phyloP scores from a whole-genome alignment of 1,284 basidiomycete genomes.

The Ganoderma leucocontextum region DNA sequence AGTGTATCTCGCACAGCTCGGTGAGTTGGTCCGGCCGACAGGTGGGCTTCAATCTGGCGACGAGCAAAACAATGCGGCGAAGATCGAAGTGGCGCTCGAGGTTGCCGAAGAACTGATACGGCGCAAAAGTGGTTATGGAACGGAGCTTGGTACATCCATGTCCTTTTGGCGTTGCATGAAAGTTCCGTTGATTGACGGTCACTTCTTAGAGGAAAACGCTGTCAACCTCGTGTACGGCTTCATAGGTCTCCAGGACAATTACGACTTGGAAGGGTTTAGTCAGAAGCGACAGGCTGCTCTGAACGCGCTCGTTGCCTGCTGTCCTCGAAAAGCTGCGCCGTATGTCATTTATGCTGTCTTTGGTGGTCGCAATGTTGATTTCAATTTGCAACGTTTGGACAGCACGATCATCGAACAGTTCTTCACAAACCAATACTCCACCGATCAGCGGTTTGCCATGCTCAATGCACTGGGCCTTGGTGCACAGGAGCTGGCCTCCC shows the following conservation, averaged over 20 bases:
- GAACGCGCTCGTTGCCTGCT: slow-evolving; percentile 82
- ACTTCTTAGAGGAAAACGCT: slow-evolving; percentile 81
- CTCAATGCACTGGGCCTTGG: slow-evolving; percentile 88
- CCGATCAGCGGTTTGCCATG: slow-evolving; percentile 84
- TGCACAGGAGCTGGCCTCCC: slow-evolving; percentile 83
- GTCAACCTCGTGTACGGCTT: slow-evolving; percentile 82
- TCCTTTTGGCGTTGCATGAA: not conserved
- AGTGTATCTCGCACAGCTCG: slow-evolving; percentile 85
- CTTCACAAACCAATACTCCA: slow-evolving; percentile 92
- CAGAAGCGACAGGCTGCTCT: slow-evolving; percentile 79
- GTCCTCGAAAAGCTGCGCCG: slow-evolving; percentile 81
- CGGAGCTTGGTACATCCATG: slow-evolving; percentile 74
- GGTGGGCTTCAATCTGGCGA: slow-evolving; percentile 56
- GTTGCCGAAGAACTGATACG: slow-evolving; percentile 85
- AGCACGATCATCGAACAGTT: slow-evolving; percentile 92
- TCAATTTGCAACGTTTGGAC: slow-evolving; percentile 14
- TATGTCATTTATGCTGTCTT: slow-evolving; percentile 53
- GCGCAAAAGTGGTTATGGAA: slow-evolving; percentile 83
- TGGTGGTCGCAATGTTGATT: not conserved
- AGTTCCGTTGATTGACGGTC: not conserved
- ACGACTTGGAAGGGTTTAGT: slow-evolving; percentile 83
- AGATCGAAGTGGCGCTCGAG: slow-evolving; percentile 80
- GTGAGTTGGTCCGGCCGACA: slow-evolving; percentile 68
- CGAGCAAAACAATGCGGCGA: slow-evolving; percentile 76
- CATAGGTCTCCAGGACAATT: slow-evolving; percentile 84